A percentile compares a stretch with the other conserved stretches of the same genome.
Evolutionary conservation across 2,329 filamentous ascomycete species (phyloP).

Genomic region (Hypoxylon sp.): DNA sequence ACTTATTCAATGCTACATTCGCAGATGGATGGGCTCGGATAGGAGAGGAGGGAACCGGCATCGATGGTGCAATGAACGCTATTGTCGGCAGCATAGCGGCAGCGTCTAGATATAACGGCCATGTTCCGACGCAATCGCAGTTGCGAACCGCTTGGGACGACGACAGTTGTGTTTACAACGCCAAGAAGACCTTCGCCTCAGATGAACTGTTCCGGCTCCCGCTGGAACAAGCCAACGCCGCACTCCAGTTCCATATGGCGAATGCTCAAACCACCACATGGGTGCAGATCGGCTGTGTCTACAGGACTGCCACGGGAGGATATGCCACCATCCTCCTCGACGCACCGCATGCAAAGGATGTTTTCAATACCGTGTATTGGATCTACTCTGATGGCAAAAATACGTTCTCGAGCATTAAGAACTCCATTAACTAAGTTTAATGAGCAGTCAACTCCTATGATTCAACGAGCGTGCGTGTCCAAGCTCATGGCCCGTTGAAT

Average conservation of each 20-base stretch:
- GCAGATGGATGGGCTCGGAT: neutral
- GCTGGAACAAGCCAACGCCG: conserved; percentile 9
- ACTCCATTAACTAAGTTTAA: neutral
- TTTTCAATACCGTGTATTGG: conserved; percentile 6
- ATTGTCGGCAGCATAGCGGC: conserved; percentile 1
- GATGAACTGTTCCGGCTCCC: neutral
- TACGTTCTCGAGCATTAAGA: neutral
- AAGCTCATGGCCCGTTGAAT: neutral
- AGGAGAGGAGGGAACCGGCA: neutral
- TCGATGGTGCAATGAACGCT: conserved; percentile 15
- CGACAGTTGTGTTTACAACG: neutral
- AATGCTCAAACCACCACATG: too few relatives aligned
- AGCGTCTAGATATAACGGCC: neutral
- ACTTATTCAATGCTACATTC: neutral
- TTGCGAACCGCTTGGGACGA: conserved; percentile 5
- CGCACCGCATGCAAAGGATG: neutral
- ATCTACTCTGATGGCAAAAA: conserved; percentile 2
- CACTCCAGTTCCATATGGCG: conserved; percentile 1
- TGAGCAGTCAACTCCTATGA: neutral
- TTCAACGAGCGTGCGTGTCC: neutral
- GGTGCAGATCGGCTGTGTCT: conserved; percentile 8
- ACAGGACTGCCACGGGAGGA: neutral
- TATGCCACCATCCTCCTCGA: neutral
- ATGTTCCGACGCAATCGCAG: neutral
- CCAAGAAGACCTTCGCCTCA: neutral